These are phyloP conservation scores for Corchorus olitorius DNA, from an alignment of 345 rosid genomes.

Conservation along the genomic window DNA sequence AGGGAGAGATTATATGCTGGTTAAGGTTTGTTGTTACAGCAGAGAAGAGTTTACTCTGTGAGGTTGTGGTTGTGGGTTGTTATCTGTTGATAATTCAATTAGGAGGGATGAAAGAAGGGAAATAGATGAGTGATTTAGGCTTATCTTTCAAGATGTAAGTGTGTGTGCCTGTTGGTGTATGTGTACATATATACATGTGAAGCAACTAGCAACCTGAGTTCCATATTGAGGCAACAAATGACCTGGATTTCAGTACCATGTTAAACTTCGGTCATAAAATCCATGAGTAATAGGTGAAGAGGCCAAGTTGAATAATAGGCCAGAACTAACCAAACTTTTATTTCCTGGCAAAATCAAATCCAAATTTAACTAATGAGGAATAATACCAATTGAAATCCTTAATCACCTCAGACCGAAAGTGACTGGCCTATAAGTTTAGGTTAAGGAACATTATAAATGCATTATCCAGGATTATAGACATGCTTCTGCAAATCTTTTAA, in stretches of 20 bases:
- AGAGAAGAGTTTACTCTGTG: not conserved
- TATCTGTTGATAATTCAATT: not conserved
- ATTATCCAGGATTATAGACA: not conserved
- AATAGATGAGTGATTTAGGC: not conserved
- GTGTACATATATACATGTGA: no score
- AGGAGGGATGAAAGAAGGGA: not conserved
- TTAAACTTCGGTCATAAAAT: not conserved
- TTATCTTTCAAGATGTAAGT: not conserved
- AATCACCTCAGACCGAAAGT: not conserved
- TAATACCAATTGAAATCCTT: not conserved
- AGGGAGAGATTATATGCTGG: not conserved
- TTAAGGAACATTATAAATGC: constrained; percentile 2
- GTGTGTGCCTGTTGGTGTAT: not conserved
- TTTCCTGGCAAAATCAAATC: no score
- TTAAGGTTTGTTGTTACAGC: not conserved
- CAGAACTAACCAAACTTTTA: not conserved
- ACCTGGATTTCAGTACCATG: not conserved
- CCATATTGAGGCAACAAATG: not conserved
- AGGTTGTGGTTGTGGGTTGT: not conserved
- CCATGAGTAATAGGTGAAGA: not conserved
- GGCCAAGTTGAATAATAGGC: not conserved
- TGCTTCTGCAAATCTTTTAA: constrained; percentile 8
- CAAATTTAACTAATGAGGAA: constrained; percentile 1
- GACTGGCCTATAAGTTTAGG: not conserved
- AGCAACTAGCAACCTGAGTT: no score